Conservation (phyloP, 2,329 filamentous ascomycete genomes). For the Fusarium bulbicola region DNA sequence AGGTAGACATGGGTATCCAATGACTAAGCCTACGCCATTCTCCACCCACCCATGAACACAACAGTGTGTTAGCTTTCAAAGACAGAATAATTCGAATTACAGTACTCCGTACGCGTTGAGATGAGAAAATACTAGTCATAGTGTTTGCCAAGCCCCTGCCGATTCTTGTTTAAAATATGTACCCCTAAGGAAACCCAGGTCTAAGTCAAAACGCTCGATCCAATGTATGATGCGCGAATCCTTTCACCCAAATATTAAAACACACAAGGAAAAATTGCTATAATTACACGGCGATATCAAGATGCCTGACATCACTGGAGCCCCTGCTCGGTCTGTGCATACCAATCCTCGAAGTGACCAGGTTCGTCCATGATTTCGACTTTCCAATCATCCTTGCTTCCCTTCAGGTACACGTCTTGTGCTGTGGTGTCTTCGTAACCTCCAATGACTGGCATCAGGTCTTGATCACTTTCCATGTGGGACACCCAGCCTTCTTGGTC, state of each 20-base stretch:
- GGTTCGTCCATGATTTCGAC: constrained; percentile 46
- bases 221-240: constrained; percentile 12
- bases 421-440: constrained; percentile 22
- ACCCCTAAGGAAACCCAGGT: constrained; percentile 9
- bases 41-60: constrained; percentile 1
- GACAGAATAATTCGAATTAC: not conserved
- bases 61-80: not conserved
- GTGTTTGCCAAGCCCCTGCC: not conserved
- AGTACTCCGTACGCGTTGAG: not conserved
- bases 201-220: constrained; percentile 26
- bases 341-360: constrained; percentile 47
- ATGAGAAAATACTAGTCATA: not conserved
- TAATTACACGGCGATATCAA: not conserved
- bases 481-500: constrained; percentile 24
- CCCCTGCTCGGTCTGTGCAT: constrained; percentile 42
- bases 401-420: constrained; percentile 46
- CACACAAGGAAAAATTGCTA: constrained; percentile 17
- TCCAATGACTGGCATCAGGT: constrained; percentile 12
- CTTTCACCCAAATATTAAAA: not conserved
- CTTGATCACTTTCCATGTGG: constrained; percentile 10
- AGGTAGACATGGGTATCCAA: constrained; percentile 17
- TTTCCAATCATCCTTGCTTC: constrained; percentile 48
- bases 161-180: not conserved
- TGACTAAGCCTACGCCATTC: constrained; percentile 35
- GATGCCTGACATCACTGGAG: constrained; percentile 11